Evolutionary conservation across 345 rosid genomes (phyloP), one percentile per base, ranked within the genome.

Genomic region (Abelmoschus esculentus): DNA sequence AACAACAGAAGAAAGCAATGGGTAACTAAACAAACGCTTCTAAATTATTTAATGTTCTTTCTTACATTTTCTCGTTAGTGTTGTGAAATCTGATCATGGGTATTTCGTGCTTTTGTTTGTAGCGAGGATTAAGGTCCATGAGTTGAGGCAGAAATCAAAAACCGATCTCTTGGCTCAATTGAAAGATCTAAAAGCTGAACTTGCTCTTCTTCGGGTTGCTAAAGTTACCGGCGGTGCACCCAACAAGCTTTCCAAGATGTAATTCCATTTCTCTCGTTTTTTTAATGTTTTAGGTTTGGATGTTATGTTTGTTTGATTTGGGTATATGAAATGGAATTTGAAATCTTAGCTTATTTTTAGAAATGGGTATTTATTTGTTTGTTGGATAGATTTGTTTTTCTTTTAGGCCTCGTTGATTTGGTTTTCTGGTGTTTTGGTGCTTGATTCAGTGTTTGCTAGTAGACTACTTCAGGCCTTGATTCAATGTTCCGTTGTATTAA

Each of bases 171-270:
- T 79, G 80, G 66, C 19, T 70, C 92, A 88, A 78, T 68, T 86
- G 82, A 86, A 84, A 74, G 92, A 88, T 34, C 86, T 88, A 47
- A 88, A 88, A 74, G 82, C 81, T 11, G 88, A 88, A 80, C 84
- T 87, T 1, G 80, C 90, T 28, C 90, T 86, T 73, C 90, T 87
- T 6, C 90, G 92, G 15, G 92, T 87, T 26, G 88, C 92, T 15
- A 87, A 87, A 77, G 89, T 87, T 67, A 85, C 89, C 36, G 88
- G 92, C 0, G 92, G 92, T 13, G 92, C 92, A 26, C 87, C 87
- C 26, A 83, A 85, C 84, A 87, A 87, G 80, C 86, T 87, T 31
- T 82, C 90, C 74, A 85, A 87, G 80, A 87, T 86, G 90, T 85
- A 78, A 9, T 7, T 5, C n/a, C 14, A 13, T 58, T 15, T 26